A percentile compares a stretch with the other conserved stretches of the same genome.
Conservation (phyloP, 768 basidiomycete genomes). For the Lentinula edodes region DNA sequence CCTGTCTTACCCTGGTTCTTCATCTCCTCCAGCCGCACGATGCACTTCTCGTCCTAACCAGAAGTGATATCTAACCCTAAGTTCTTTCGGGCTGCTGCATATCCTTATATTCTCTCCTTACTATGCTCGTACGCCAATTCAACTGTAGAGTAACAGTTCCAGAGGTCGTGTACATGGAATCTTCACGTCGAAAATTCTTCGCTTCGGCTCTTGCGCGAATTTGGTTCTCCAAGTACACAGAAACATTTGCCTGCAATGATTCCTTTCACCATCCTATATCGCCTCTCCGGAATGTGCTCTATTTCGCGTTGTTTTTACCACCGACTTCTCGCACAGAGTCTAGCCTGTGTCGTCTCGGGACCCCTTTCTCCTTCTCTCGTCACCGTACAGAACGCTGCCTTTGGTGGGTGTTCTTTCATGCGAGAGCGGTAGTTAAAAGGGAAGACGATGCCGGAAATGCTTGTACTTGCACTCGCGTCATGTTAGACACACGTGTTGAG, state of each 20-base stretch:
- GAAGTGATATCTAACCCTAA: slow-evolving; percentile 9
- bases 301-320: neutral
- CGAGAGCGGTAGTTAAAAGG: neutral
- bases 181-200: neutral
- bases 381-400: neutral
- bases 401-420: neutral
- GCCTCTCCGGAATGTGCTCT: slow-evolving; percentile 3
- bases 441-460: neutral
- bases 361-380: neutral
- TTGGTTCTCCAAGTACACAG: neutral
- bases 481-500: neutral
- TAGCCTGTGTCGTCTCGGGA: neutral
- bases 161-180: neutral
- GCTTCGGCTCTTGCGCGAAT: neutral
- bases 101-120: neutral
- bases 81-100: neutral
- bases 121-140: neutral
- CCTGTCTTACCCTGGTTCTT: slow-evolving; percentile 2
- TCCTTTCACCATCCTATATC: neutral
- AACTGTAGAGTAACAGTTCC: slow-evolving; percentile 2
- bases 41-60: neutral
- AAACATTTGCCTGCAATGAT: neutral
- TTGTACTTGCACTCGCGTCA: neutral
- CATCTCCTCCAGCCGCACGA: slow-evolving; percentile 7
- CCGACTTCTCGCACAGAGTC: neutral